A percentile compares a stretch with the other conserved stretches of the same genome.
These are phyloP conservation scores for Gamsiella multidivaricata DNA, from an alignment of 192 early-diverging fungal species.

Conservation along the genomic window DNA sequence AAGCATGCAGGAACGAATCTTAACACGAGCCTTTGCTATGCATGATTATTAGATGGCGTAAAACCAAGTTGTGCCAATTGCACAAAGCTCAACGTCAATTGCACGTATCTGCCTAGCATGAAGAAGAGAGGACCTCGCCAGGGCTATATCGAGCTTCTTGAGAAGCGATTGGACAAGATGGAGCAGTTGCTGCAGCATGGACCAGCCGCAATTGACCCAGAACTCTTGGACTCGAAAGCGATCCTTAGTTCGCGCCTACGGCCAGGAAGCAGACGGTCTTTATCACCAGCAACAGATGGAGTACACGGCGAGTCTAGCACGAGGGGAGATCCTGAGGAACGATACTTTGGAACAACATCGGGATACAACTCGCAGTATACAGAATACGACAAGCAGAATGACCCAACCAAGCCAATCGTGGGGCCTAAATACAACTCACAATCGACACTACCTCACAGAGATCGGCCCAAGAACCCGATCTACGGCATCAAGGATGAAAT, in stretches of 20 bases:
- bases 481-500: slow-evolving; percentile 53
- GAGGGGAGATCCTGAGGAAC: slow-evolving; percentile 28
- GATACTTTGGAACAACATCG: slow-evolving; percentile 44
- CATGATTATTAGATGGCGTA: slow-evolving; percentile 67
- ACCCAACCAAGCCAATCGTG: background rate
- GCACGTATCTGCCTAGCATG: slow-evolving; percentile 85
- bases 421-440: slow-evolving; percentile 29
- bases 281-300: background rate
- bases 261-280: slow-evolving; percentile 22
- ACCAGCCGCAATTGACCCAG: slow-evolving; percentile 33
- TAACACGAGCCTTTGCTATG: background rate
- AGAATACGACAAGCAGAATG: slow-evolving; percentile 36
- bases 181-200: slow-evolving; percentile 71
- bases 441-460: slow-evolving; percentile 16
- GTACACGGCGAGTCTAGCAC: slow-evolving; percentile 1
- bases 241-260: slow-evolving; percentile 30
- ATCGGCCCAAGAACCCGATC: slow-evolving; percentile 27
- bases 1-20: too few relatives aligned
- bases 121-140: slow-evolving; percentile 91
- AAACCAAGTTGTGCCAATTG: slow-evolving; percentile 88
- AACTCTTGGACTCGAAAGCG: slow-evolving; percentile 35
- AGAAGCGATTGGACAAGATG: slow-evolving; percentile 82
- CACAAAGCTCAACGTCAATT: slow-evolving; percentile 69
- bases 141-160: slow-evolving; percentile 81
- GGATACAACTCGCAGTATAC: slow-evolving; percentile 29